Evolutionary conservation across 1,284 basidiomycete genomes (phyloP).

Genomic region (Amylostereum areolatum): DNA sequence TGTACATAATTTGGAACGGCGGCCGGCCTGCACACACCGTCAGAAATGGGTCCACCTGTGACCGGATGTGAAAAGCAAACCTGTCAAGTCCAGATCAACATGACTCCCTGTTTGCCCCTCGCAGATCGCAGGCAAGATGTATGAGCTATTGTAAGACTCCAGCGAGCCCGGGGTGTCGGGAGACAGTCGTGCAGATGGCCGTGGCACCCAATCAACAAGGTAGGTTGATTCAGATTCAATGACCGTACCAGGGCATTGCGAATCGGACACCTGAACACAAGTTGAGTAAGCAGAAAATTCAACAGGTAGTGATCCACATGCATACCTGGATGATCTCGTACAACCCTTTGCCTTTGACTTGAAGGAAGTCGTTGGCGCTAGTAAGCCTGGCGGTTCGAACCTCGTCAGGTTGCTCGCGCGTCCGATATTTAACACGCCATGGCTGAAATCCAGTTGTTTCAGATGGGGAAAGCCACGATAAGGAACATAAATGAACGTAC

Average conservation of each 20-base stretch:
- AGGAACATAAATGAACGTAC: constrained; percentile 39
- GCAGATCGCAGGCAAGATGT: constrained; percentile 74
- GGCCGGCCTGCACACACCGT: constrained; percentile 53
- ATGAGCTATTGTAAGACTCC: constrained; percentile 58
- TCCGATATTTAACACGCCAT: constrained; percentile 78
- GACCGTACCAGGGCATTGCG: constrained; percentile 79
- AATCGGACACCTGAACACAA: constrained; percentile 62
- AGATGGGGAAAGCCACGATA: not conserved
- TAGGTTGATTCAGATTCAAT: constrained; percentile 57
- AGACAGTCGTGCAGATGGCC: constrained; percentile 62
- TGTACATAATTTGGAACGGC: constrained; percentile 85
- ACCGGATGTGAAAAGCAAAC: constrained; percentile 34
- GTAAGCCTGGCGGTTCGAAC: constrained; percentile 42
- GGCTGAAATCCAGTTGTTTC: constrained; percentile 43
- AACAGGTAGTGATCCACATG: constrained; percentile 1
- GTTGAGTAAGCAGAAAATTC: not conserved
- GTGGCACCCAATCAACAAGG: constrained; percentile 68
- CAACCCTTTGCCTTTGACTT: constrained; percentile 62
- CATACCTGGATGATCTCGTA: constrained; percentile 74
- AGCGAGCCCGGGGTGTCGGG: constrained; percentile 46
- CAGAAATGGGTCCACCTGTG: not conserved
- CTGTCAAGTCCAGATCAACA: constrained; percentile 75
- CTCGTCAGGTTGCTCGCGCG: constrained; percentile 41
- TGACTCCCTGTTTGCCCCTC: constrained; percentile 67
- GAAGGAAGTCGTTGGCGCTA: constrained; percentile 67